phyloP scores from a whole-genome alignment of 1,284 basidiomycete species.

The Melampsora larici-populina region DNA sequence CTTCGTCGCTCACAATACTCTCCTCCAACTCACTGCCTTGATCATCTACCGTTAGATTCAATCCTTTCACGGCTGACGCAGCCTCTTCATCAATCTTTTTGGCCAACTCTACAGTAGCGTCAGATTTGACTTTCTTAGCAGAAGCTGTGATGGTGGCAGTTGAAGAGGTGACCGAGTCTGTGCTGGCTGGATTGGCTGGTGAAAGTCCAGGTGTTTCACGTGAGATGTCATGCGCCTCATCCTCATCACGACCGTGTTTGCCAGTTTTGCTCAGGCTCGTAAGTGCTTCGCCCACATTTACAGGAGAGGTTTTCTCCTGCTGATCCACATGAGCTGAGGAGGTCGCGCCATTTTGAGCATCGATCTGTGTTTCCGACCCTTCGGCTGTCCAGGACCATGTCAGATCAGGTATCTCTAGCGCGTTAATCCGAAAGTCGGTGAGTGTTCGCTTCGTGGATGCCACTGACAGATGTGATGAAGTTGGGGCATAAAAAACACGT shows the following conservation, averaged over 20 bases:
- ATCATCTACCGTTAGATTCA: constrained; percentile 26
- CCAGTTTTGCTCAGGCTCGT: background rate
- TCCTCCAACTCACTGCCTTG: constrained; percentile 20
- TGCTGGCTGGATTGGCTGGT: background rate
- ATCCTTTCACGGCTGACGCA: constrained; percentile 16
- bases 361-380: background rate
- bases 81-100: constrained; percentile 24
- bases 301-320: constrained; percentile 6
- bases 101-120: background rate
- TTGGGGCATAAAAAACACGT: background rate
- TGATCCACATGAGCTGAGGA: background rate
- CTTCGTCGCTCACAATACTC: constrained; percentile 8
- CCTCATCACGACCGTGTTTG: constrained; percentile 26
- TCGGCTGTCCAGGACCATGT: constrained; percentile 55
- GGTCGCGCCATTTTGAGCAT: background rate
- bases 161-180: background rate
- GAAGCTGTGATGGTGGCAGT: background rate
- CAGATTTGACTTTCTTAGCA: constrained; percentile 23
- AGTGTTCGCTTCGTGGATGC: constrained; percentile 67
- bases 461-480: no score
- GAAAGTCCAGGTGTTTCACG: background rate
- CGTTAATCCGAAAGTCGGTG: constrained; percentile 92
- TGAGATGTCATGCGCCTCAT: background rate
- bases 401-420: constrained; percentile 65
- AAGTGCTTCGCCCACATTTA: background rate